Conservation (phyloP, 495 filamentous ascomycete species). For the Cercophora scortea region DNA sequence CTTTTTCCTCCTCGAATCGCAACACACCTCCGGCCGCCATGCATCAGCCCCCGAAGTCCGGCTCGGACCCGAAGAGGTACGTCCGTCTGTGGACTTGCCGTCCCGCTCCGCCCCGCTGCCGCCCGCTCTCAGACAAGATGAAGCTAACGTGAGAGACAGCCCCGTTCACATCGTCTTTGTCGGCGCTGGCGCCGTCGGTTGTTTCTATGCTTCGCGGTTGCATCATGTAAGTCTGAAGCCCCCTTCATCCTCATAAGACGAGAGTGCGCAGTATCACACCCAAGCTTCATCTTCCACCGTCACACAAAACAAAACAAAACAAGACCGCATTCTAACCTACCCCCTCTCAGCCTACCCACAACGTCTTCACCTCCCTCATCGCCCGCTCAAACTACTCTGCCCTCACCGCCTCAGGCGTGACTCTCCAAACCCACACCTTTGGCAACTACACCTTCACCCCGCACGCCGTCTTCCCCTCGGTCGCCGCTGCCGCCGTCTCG, state of each 20-base stretch:
- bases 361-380: conserved; percentile 38
- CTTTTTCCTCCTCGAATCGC: no score
- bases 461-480: conserved; percentile 37
- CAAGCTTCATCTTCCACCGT: no score
- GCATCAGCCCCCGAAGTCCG: conserved; percentile 9
- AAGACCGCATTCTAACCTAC: background rate
- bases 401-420: conserved; percentile 38
- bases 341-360: conserved; percentile 29
- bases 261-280: background rate
- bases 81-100: background rate
- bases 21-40: conserved; percentile 4
- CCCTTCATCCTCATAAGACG: background rate
- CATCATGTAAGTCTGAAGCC: conserved; percentile 32
- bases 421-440: conserved; percentile 43
- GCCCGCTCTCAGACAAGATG: background rate
- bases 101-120: background rate
- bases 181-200: conserved; percentile 51
- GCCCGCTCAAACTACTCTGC: conserved; percentile 50
- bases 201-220: conserved; percentile 51
- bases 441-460: conserved; percentile 46
- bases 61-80: conserved; percentile 17
- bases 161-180: conserved; percentile 47
- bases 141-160: conserved; percentile 16
- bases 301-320: background rate
- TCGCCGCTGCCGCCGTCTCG: conserved; percentile 23